Percentiles rank a stretch among this genome's conserved stretches.
phyloP scores from a whole-genome alignment of 2,329 filamentous ascomycete species.

The Aspergillus fructus region DNA sequence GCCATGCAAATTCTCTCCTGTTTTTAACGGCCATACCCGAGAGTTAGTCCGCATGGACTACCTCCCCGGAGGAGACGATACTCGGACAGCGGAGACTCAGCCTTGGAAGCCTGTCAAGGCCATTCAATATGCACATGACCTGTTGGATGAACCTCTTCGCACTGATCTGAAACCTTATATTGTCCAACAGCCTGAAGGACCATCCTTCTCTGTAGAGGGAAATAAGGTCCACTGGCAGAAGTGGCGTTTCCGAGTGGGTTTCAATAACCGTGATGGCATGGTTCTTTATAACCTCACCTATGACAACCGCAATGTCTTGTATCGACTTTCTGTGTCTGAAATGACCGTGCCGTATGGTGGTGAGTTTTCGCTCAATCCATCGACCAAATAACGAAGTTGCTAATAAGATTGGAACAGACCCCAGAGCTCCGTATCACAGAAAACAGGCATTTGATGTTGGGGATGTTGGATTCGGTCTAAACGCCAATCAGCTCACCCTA shows the following conservation, averaged over 20 bases:
- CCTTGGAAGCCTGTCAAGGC: slow-evolving; percentile 57
- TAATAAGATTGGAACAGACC: slow-evolving; percentile 50
- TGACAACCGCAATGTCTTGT: slow-evolving; percentile 64
- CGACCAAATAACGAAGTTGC: neutral
- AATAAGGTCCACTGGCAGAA: slow-evolving; percentile 65
- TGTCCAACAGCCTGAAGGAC: slow-evolving; percentile 64
- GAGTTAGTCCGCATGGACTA: slow-evolving; percentile 69
- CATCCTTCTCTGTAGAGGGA: slow-evolving; percentile 60
- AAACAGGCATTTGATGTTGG: slow-evolving; percentile 71
- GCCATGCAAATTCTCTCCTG: slow-evolving; percentile 38
- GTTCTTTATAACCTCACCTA: slow-evolving; percentile 67
- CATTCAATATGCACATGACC: slow-evolving; percentile 60
- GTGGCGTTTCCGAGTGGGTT: slow-evolving; percentile 61
- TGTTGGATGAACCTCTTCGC: slow-evolving; percentile 60
- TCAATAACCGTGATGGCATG: slow-evolving; percentile 65
- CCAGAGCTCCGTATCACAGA: slow-evolving; percentile 66
- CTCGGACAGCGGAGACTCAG: slow-evolving; percentile 54
- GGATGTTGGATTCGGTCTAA: slow-evolving; percentile 64
- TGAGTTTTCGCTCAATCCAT: slow-evolving; percentile 14
- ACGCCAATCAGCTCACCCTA: slow-evolving; percentile 68
- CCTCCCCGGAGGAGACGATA: slow-evolving; percentile 66
- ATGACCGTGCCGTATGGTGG: slow-evolving; percentile 57
- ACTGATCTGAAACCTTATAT: slow-evolving; percentile 65
- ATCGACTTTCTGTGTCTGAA: slow-evolving; percentile 64
- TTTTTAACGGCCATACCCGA: slow-evolving; percentile 59